These are phyloP conservation scores for Sphaerulina vaccinii DNA, from an alignment of 2,329 filamentous ascomycete genomes.

Conservation along the genomic window DNA sequence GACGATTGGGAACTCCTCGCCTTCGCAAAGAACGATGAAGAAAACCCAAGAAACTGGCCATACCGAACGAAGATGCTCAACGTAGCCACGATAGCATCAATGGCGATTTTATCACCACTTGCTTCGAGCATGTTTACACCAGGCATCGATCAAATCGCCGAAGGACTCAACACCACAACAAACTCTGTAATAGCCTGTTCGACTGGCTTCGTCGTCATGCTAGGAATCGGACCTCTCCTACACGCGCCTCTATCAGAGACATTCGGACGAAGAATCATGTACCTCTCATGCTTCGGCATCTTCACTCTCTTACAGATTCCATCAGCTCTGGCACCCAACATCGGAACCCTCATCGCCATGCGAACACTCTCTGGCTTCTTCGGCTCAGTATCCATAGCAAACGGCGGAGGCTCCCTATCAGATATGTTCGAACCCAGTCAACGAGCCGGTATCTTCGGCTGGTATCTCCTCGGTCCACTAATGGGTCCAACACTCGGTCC, in stretches of 20 bases:
- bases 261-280: slow-evolving; percentile 47
- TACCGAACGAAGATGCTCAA: slow-evolving; percentile 49
- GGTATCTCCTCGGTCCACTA: slow-evolving; percentile 47
- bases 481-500: slow-evolving; percentile 45
- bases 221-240: slow-evolving; percentile 49
- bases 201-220: slow-evolving; percentile 52
- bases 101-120: slow-evolving; percentile 51
- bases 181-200: slow-evolving; percentile 50
- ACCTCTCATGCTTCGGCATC: slow-evolving; percentile 46
- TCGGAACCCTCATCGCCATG: slow-evolving; percentile 45
- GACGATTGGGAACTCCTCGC: slow-evolving; percentile 32
- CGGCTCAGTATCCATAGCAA: slow-evolving; percentile 51
- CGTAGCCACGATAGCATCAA: slow-evolving; percentile 51
- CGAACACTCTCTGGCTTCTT: slow-evolving; percentile 51
- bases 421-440: slow-evolving; percentile 52
- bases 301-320: slow-evolving; percentile 51
- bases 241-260: slow-evolving; percentile 48
- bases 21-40: slow-evolving; percentile 42
- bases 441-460: slow-evolving; percentile 48
- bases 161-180: slow-evolving; percentile 44
- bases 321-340: slow-evolving; percentile 49
- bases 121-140: slow-evolving; percentile 54
- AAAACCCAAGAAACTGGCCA: slow-evolving; percentile 50
- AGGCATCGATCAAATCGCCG: slow-evolving; percentile 51
- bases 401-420: slow-evolving; percentile 53